These are phyloP conservation scores for Trametes punicea DNA, from an alignment of 768 basidiomycete species.

Conservation along the genomic window DNA sequence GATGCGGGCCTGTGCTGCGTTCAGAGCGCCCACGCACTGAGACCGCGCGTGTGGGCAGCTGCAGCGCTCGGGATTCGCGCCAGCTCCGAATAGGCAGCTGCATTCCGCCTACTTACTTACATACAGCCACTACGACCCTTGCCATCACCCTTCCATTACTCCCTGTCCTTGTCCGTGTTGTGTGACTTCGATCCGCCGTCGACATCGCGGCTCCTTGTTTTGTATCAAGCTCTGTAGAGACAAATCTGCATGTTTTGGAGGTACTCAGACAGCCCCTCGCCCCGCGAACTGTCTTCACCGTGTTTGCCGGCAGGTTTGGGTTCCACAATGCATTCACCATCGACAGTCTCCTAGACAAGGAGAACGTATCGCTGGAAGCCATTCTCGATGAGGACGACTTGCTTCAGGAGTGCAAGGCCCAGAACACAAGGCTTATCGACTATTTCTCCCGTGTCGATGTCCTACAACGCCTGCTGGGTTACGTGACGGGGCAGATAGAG, in stretches of 20 bases:
- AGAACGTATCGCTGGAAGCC: conserved; percentile 84
- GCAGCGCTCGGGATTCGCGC: conserved; percentile 10
- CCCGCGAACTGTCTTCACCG: conserved; percentile 18
- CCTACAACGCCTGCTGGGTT: conserved; percentile 73
- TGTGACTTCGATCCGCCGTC: background rate
- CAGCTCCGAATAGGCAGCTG: conserved; percentile 20
- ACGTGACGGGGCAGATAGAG: conserved; percentile 86
- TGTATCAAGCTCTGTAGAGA: background rate
- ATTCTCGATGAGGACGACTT: conserved; percentile 93
- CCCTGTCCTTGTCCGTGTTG: background rate
- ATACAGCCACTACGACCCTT: background rate
- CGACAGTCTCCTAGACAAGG: conserved; percentile 87
- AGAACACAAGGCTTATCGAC: conserved; percentile 86
- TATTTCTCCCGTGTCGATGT: conserved; percentile 84
- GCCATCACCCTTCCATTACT: background rate
- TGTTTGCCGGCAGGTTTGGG: conserved; percentile 62
- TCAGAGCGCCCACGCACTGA: conserved; percentile 6
- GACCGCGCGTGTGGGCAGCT: background rate
- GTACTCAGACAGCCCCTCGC: conserved; percentile 29
- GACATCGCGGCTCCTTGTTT: background rate
- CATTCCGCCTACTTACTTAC: conserved; percentile 3
- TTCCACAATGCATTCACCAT: conserved; percentile 87
- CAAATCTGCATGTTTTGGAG: conserved; percentile 46
- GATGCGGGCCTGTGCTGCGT: background rate
- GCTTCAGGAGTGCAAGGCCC: conserved; percentile 91